These are phyloP conservation scores for Starmera stellimalicola DNA, from an alignment of 1,139 yeast genomes.

Conservation along the genomic window DNA sequence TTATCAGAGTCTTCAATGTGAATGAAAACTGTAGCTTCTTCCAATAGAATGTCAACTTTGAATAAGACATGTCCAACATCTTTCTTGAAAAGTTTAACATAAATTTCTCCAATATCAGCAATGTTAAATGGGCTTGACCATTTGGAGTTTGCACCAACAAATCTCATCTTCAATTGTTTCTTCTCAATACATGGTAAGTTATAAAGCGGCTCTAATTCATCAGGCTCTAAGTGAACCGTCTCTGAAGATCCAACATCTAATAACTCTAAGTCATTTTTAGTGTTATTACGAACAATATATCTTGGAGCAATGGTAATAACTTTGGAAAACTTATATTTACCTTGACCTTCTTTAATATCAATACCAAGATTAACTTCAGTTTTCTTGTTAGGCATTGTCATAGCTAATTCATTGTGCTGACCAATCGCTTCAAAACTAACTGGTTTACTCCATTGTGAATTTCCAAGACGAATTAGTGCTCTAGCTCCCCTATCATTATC, in stretches of 20 bases:
- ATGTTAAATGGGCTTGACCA: slow-evolving; percentile 90
- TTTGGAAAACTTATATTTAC: slow-evolving; percentile 69
- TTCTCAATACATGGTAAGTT: slow-evolving; percentile 38
- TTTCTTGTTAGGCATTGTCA: slow-evolving; percentile 49
- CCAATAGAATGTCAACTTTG: slow-evolving; percentile 65
- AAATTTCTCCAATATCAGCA: slow-evolving; percentile 75
- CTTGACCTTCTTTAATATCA: slow-evolving; percentile 76
- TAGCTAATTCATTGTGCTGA: slow-evolving; percentile 56
- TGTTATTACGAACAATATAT: slow-evolving; percentile 59
- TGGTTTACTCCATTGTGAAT: slow-evolving; percentile 68
- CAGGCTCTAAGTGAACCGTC: slow-evolving; percentile 35
- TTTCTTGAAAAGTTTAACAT: slow-evolving; percentile 57
- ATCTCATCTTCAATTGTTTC: slow-evolving; percentile 29
- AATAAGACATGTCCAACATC: slow-evolving; percentile 60
- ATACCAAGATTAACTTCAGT: slow-evolving; percentile 72
- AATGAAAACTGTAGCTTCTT: slow-evolving; percentile 73
- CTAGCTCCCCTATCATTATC: slow-evolving; percentile 53
- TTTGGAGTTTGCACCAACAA: slow-evolving; percentile 45
- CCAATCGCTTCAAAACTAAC: slow-evolving; percentile 89
- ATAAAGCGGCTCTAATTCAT: slow-evolving; percentile 54
- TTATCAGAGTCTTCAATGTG: slow-evolving; percentile 64
- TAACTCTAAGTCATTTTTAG: slow-evolving; percentile 46
- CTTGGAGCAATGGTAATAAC: slow-evolving; percentile 79
- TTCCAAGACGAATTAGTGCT: slow-evolving; percentile 59
- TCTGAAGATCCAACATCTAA: slow-evolving; percentile 63